Evolutionary conservation across 163 green algal species (phyloP).

Genomic region (Smithsoniella earleae): DNA sequence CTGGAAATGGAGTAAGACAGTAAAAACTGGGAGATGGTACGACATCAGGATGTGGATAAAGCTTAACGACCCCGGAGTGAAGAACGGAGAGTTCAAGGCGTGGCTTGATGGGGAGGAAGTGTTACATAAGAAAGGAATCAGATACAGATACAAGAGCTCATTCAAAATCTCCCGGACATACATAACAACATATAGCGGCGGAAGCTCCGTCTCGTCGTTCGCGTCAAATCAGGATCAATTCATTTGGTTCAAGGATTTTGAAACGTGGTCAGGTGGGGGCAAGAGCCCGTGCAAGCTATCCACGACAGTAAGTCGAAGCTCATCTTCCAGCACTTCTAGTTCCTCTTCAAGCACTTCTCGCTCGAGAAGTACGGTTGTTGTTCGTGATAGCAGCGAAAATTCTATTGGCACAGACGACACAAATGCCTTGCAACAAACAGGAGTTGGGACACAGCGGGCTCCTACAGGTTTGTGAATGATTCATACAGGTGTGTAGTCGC

Average conservation of each 20-base stretch:
- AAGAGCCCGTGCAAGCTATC: background rate
- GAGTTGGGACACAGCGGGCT: slow-evolving; percentile 10
- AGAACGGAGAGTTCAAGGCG: slow-evolving; percentile 22
- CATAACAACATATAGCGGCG: slow-evolving; percentile 17
- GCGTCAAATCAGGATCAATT: slow-evolving; percentile 18
- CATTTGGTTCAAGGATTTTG: slow-evolving; percentile 28
- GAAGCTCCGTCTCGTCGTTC: background rate
- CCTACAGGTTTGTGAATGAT: background rate
- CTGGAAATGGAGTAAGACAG: slow-evolving; percentile 22
- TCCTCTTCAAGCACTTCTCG: background rate
- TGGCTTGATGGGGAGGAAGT: slow-evolving; percentile 28
- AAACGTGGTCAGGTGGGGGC: slow-evolving; percentile 12
- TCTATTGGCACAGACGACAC: too few species aligned
- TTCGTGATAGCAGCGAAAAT: too few species aligned
- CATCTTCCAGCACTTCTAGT: background rate
- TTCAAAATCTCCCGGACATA: slow-evolving; percentile 20
- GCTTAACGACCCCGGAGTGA: background rate
- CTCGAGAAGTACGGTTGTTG: too few species aligned
- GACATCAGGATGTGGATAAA: slow-evolving; percentile 24
- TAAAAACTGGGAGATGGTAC: slow-evolving; percentile 4
- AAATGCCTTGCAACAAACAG: background rate
- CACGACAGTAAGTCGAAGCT: background rate
- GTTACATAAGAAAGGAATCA: background rate
- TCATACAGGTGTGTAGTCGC: background rate
- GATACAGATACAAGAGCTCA: slow-evolving; percentile 9